Evolutionary conservation across 768 basidiomycete genomes (phyloP).

Genomic region (Arthromyces matolae): DNA sequence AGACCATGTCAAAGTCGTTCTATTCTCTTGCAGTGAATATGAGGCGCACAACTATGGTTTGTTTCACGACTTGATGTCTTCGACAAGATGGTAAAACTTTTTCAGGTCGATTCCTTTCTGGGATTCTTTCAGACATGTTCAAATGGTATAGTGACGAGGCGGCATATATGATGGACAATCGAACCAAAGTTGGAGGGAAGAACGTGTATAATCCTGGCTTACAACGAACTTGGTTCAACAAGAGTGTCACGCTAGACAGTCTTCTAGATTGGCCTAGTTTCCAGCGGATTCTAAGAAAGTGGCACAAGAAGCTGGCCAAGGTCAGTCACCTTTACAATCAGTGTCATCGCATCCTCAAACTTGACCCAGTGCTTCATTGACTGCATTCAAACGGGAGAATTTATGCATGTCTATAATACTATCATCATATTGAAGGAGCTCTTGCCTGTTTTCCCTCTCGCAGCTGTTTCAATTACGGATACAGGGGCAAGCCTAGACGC

Average conservation of each 20-base stretch:
- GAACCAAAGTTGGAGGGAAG: conserved; percentile 60
- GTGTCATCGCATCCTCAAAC: neutral
- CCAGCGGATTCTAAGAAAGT: conserved; percentile 72
- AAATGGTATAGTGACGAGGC: conserved; percentile 80
- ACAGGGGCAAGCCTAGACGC: conserved; percentile 53
- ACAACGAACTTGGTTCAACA: conserved; percentile 46
- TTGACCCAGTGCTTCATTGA: conserved; percentile 63
- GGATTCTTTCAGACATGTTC: conserved; percentile 71
- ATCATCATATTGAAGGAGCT: conserved; percentile 92
- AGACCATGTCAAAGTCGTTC: conserved; percentile 76
- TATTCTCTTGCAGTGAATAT: conserved; percentile 94
- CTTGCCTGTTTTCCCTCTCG: conserved; percentile 81
- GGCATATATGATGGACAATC: conserved; percentile 67
- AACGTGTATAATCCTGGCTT: conserved; percentile 66
- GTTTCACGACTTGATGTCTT: conserved; percentile 12
- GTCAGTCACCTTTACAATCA: conserved; percentile 34
- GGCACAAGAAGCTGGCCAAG: conserved; percentile 72
- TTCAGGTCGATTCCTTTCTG: conserved; percentile 81
- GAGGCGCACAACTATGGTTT: conserved; percentile 93
- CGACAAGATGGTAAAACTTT: neutral
- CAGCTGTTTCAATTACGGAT: conserved; percentile 43
- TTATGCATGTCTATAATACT: conserved; percentile 98
- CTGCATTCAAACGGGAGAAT: conserved; percentile 84
- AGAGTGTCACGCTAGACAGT: conserved; percentile 43
- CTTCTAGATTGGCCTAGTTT: conserved; percentile 70